Conservation (phyloP, 257 asterid genomes). For the Penstemon davidsonii region DNA sequence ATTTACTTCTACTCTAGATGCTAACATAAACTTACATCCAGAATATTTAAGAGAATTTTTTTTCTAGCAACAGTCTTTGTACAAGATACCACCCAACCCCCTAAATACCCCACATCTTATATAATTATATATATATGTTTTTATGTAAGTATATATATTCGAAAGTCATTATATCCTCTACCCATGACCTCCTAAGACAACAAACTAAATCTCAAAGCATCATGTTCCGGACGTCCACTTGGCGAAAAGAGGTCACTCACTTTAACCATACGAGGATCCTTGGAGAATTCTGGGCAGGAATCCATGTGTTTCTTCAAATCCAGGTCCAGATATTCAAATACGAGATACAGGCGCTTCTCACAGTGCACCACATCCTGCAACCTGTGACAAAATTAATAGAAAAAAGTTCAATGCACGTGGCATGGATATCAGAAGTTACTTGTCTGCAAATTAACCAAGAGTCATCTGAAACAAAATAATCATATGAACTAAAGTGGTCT, state of each 20-base stretch:
- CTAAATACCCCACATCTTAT: slow-evolving; percentile 7
- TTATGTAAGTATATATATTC: background rate
- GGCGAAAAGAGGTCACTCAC: slow-evolving; percentile 50
- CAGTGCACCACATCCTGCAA: slow-evolving; percentile 98
- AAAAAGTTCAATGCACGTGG: background rate
- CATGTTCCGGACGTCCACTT: slow-evolving; percentile 20
- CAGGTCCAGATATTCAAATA: slow-evolving; percentile 95
- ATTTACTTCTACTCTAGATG: slow-evolving; percentile 2
- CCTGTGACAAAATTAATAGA: slow-evolving; percentile 45
- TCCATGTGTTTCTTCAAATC: slow-evolving; percentile 99
- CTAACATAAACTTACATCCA: slow-evolving; percentile 10
- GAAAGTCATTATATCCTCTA: slow-evolving; percentile 3
- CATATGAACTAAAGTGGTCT: background rate
- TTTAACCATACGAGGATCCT: slow-evolving; percentile 76
- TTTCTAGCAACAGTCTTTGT: slow-evolving; percentile 2
- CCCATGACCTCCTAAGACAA: slow-evolving; percentile 21
- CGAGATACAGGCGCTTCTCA: slow-evolving; percentile 87
- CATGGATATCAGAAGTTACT: slow-evolving; percentile 17
- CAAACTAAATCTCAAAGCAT: slow-evolving; percentile 14
- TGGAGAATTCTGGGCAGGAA: slow-evolving; percentile 81
- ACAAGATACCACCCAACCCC: slow-evolving; percentile 18
- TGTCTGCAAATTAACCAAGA: slow-evolving; percentile 17
- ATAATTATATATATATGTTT: background rate
- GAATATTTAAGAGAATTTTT: slow-evolving; percentile 10
- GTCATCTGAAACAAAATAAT: slow-evolving; percentile 21